These are phyloP conservation scores for Alternaria sp. DNA, from an alignment of 2,329 filamentous ascomycete genomes.

Conservation along the genomic window DNA sequence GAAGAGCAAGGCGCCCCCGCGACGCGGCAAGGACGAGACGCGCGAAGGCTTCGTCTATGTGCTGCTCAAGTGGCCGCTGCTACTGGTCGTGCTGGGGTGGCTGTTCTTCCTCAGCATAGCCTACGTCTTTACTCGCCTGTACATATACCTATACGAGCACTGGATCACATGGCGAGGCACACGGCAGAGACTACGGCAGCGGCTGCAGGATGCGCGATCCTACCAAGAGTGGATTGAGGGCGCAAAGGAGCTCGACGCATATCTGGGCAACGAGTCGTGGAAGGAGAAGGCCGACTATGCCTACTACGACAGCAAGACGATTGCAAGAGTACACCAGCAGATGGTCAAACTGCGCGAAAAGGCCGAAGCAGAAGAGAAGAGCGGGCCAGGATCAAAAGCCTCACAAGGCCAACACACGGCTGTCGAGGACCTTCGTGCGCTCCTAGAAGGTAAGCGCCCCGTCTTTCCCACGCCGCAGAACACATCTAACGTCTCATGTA, in stretches of 20 bases:
- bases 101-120: slow-evolving; percentile 72
- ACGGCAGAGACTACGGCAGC: slow-evolving; percentile 72
- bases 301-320: slow-evolving; percentile 88
- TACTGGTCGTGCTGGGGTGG: slow-evolving; percentile 82
- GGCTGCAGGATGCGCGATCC: slow-evolving; percentile 72
- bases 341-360: slow-evolving; percentile 67
- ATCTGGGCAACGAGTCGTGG: slow-evolving; percentile 82
- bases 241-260: slow-evolving; percentile 78
- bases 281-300: slow-evolving; percentile 74
- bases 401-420: slow-evolving; percentile 52
- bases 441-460: slow-evolving; percentile 65
- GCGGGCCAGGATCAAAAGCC: slow-evolving; percentile 34
- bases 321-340: slow-evolving; percentile 77
- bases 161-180: slow-evolving; percentile 87
- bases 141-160: slow-evolving; percentile 93
- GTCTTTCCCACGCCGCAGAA: neutral
- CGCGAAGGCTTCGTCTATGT: slow-evolving; percentile 91
- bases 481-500: neutral
- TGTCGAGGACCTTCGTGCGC: slow-evolving; percentile 75
- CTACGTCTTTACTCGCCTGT: slow-evolving; percentile 83
- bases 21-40: slow-evolving; percentile 79
- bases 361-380: slow-evolving; percentile 63
- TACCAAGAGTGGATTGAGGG: slow-evolving; percentile 85
- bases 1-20: slow-evolving; percentile 47
- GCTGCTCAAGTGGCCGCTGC: slow-evolving; percentile 88